Evolutionary conservation across 805 yeast genomes (phyloP), one percentile per base, ranked within the genome.

Genomic region (Pachysolen tannophilus): DNA sequence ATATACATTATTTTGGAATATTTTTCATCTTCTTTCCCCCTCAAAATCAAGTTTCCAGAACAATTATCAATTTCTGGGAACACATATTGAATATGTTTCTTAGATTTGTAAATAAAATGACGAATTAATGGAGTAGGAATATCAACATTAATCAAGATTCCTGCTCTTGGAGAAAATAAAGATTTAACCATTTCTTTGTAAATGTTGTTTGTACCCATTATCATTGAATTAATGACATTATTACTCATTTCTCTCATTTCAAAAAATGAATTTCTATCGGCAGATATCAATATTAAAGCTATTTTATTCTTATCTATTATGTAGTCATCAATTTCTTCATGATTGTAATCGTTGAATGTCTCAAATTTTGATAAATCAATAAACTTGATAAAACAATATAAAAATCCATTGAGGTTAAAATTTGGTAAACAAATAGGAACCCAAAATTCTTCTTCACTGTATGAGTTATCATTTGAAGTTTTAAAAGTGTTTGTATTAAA

Each of bases 401-500:
- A 58, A 48, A 88, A 92, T 8, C 98, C 98, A 43, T 78, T 77
- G 2, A 85, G 61, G 50, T 92, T 90, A 62, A 90, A 90, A 45
- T 82, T 76, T 1, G 97, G 95, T 53, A 90, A 66, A 55, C 98
- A 90, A 1, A 90, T 66, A 0, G 98, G 98, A 9, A 84, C 72
- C 97, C 97, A 92, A 39, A 86, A 73, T 49, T 88, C 96, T 45
- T 82, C 82, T 8, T 47, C 51, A 8, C 39, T 42, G 9, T 19
- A 33, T 6, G 29, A 23, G 16, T 40, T 25, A 6, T 17, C 26
- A 17, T n/a, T 50, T 16, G 60, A 61, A 21, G 67, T 63, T 18
- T 61, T 61, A 42, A 74, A 66, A 1, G 75, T 63, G 30, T 61
- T 58, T n/a, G 76, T 71, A 43, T 70, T 74, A 47, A 73, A 74